phyloP scores from a whole-genome alignment of 1,284 basidiomycete species.

The Pyrrhoderma noxium region DNA sequence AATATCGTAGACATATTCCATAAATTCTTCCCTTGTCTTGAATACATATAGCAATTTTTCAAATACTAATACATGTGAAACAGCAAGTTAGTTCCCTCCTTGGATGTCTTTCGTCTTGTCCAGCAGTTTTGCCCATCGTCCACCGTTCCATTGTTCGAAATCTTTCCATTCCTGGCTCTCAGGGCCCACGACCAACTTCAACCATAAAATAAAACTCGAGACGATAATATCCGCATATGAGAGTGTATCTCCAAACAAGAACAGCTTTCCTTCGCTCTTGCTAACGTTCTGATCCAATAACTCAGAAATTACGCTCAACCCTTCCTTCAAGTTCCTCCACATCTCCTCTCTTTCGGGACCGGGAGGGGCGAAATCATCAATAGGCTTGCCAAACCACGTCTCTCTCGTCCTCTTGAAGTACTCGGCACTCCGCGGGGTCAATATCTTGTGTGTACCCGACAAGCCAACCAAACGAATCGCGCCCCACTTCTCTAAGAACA shows the following conservation, averaged over 20 bases:
- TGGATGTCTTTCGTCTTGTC: slow-evolving; percentile 10
- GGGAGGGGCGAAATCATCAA: background rate
- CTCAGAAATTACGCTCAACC: background rate
- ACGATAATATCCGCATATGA: slow-evolving; percentile 19
- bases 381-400: slow-evolving; percentile 6
- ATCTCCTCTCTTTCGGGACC: slow-evolving; percentile 3
- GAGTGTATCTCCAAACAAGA: slow-evolving; percentile 13
- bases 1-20: too few relatives aligned
- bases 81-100: slow-evolving; percentile 1
- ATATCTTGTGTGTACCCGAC: slow-evolving; percentile 10
- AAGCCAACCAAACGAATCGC: slow-evolving; percentile 18
- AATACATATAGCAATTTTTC: too few relatives aligned
- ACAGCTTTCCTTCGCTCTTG: slow-evolving; percentile 4
- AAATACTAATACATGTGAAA: too few relatives aligned
- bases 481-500: background rate
- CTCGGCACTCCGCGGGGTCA: slow-evolving; percentile 27
- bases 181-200: slow-evolving; percentile 25
- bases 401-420: slow-evolving; percentile 31
- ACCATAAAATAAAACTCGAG: slow-evolving; percentile 9
- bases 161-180: slow-evolving; percentile 15
- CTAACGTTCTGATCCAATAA: background rate
- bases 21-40: too few relatives aligned
- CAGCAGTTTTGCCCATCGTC: slow-evolving; percentile 23
- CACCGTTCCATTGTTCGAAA: slow-evolving; percentile 31
- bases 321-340: background rate